Evolutionary conservation across 352 stramenopile genomes (phyloP).

Genomic region (Phytophthora pini): DNA sequence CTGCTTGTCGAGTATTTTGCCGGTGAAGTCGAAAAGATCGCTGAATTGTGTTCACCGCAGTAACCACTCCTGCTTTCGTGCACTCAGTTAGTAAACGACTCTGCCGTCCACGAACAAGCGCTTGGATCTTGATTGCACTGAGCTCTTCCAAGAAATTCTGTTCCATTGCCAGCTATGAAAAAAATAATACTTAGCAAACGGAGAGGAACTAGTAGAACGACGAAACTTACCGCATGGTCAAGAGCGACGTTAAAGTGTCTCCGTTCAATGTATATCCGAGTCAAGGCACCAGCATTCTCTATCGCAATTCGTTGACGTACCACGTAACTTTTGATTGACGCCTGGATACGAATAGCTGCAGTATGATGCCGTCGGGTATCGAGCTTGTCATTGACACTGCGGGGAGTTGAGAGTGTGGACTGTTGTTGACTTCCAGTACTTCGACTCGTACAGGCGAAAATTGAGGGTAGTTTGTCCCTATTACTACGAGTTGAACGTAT

Average conservation of each 20-base stretch:
- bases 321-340: conserved; percentile 32
- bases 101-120: conserved; percentile 65
- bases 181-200: conserved; percentile 8
- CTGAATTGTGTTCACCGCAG: conserved; percentile 61
- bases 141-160: conserved; percentile 55
- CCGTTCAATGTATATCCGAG: conserved; percentile 65
- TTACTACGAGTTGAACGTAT: not conserved
- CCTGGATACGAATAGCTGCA: conserved; percentile 52
- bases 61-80: conserved; percentile 45
- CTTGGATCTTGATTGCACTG: conserved; percentile 66
- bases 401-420: conserved; percentile 2
- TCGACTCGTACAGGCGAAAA: not conserved
- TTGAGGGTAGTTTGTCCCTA: not conserved
- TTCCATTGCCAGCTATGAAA: conserved; percentile 43
- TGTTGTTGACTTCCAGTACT: not conserved
- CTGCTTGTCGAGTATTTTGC: not conserved
- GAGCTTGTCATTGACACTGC: not conserved
- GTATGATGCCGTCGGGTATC: conserved; percentile 4
- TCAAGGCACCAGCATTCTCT: conserved; percentile 50
- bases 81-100: conserved; percentile 59
- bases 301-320: conserved; percentile 32
- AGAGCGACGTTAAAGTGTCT: conserved; percentile 58
- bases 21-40: conserved; percentile 42
- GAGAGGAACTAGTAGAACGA: not conserved
- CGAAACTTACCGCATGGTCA: conserved; percentile 45